phyloP scores from a whole-genome alignment of 1,284 basidiomycete species.

The Leccinum laetum region DNA sequence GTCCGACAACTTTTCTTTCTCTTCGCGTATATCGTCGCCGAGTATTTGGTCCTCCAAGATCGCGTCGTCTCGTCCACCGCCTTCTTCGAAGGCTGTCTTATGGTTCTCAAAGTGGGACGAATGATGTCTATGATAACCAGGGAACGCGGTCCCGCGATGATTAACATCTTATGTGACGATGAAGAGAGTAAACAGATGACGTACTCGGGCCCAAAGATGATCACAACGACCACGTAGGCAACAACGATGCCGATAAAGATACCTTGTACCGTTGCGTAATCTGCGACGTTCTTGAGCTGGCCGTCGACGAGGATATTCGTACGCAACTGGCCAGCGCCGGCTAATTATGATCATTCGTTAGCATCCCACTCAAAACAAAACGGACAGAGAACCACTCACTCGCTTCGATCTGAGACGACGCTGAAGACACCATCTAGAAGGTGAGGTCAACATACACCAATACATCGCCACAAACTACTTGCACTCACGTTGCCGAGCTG shows the following conservation, averaged over 20 bases:
- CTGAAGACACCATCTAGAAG: constrained; percentile 77
- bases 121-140: constrained; percentile 54
- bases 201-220: constrained; percentile 73
- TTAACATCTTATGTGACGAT: neutral
- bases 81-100: constrained; percentile 79
- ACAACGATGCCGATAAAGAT: constrained; percentile 83
- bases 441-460: neutral
- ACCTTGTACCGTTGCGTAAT: constrained; percentile 87
- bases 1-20: neutral
- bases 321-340: constrained; percentile 55
- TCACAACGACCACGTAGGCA: constrained; percentile 69
- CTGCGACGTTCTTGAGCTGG: constrained; percentile 48
- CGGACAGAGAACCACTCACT: constrained; percentile 46
- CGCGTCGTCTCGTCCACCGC: constrained; percentile 57
- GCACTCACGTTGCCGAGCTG: constrained; percentile 71
- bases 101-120: constrained; percentile 82
- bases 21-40: neutral
- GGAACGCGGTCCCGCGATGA: neutral
- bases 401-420: constrained; percentile 89
- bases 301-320: constrained; percentile 55
- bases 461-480: neutral
- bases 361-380: neutral
- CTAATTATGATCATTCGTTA: constrained; percentile 32
- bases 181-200: constrained; percentile 24
- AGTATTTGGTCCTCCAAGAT: constrained; percentile 17